phyloP scores from a whole-genome alignment of 2,329 filamentous ascomycete genomes.

The Westerdykella ornata region DNA sequence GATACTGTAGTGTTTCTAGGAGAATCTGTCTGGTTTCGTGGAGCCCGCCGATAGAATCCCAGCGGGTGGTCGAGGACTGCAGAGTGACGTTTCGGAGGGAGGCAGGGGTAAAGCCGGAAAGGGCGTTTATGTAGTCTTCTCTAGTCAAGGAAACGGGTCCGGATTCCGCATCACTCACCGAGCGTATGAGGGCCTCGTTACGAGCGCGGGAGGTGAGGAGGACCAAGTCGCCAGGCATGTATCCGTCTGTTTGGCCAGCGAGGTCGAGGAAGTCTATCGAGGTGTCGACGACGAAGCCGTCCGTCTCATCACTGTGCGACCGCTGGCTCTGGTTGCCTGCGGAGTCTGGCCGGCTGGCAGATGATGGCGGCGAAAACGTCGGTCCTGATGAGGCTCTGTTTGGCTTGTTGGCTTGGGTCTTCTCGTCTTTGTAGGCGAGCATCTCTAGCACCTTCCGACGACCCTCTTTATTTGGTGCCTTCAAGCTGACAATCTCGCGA shows the following conservation, averaged over 20 bases:
- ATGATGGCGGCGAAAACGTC: slow-evolving; percentile 40
- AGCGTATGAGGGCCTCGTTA: slow-evolving; percentile 86
- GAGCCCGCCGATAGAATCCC: slow-evolving; percentile 84
- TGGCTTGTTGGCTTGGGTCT: slow-evolving; percentile 16
- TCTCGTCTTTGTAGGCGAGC: slow-evolving; percentile 50
- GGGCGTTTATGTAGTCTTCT: slow-evolving; percentile 73
- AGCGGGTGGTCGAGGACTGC: slow-evolving; percentile 87
- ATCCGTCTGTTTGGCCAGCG: slow-evolving; percentile 89
- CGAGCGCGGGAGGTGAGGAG: slow-evolving; percentile 80
- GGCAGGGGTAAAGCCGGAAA: slow-evolving; percentile 89
- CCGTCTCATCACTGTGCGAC: slow-evolving; percentile 31
- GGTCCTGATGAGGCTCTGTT: slow-evolving; percentile 22
- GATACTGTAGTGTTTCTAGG: slow-evolving; percentile 91
- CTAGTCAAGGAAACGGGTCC: slow-evolving; percentile 56
- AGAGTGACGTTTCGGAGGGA: slow-evolving; percentile 91
- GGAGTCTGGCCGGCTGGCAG: slow-evolving; percentile 42
- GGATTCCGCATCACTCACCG: slow-evolving; percentile 48
- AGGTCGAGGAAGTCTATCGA: slow-evolving; percentile 87
- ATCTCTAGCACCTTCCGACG: slow-evolving; percentile 76
- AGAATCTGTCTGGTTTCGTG: slow-evolving; percentile 81
- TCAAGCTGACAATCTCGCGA: slow-evolving; percentile 80
- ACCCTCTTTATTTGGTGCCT: slow-evolving; percentile 88
- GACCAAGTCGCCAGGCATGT: slow-evolving; percentile 91
- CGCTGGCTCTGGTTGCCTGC: slow-evolving; percentile 38
- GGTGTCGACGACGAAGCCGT: slow-evolving; percentile 64